Conservation (phyloP, 139 green algal species). For the Chlorella sp. region DNA sequence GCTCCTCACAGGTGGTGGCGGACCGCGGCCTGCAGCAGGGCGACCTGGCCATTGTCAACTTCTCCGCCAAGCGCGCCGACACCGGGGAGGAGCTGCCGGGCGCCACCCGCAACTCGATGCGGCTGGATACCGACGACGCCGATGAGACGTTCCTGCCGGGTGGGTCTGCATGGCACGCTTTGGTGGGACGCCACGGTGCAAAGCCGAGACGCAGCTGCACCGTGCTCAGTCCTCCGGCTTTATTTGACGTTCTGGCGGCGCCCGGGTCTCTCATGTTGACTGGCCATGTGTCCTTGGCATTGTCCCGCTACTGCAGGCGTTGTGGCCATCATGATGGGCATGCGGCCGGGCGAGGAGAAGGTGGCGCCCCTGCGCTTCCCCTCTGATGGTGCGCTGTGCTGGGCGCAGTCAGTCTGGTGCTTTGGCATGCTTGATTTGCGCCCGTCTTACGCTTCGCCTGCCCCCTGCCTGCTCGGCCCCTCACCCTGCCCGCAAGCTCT, state of each 20-base stretch:
- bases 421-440: no score
- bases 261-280: no score
- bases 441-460: neutral
- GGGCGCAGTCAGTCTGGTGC: no score
- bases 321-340: slow-evolving; percentile 44
- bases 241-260: no score
- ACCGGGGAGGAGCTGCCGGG: slow-evolving; percentile 40
- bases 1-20: slow-evolving; percentile 60
- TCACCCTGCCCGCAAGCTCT: neutral
- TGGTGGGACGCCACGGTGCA: no score
- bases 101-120: slow-evolving; percentile 40
- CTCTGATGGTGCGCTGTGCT: slow-evolving; percentile 11
- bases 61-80: slow-evolving; percentile 33
- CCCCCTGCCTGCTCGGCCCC: neutral
- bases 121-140: slow-evolving; percentile 59
- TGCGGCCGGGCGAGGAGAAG: slow-evolving; percentile 54
- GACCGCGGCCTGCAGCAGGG: slow-evolving; percentile 54
- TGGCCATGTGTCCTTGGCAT: no score
- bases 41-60: slow-evolving; percentile 59
- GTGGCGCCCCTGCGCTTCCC: slow-evolving; percentile 44
- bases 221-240: no score
- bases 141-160: slow-evolving; percentile 58
- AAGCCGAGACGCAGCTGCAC: no score
- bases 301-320: no score
- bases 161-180: neutral